These are phyloP conservation scores for Mucor plumbeus DNA, from an alignment of 371 early-diverging fungal genomes.

Conservation along the genomic window DNA sequence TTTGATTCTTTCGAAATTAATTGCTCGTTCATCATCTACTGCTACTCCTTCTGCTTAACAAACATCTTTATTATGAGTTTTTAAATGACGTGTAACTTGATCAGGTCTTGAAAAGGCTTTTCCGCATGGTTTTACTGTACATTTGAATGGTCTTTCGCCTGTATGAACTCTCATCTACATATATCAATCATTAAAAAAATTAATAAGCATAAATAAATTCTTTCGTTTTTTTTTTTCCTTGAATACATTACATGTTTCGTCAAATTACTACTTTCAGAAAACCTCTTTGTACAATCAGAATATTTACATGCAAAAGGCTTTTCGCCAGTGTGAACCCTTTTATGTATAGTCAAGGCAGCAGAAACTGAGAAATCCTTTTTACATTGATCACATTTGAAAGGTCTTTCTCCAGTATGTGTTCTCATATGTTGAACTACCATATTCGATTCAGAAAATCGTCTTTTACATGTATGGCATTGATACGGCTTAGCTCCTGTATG, in stretches of 20 bases:
- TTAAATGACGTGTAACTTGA: conserved; percentile 63
- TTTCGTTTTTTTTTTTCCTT: not conserved
- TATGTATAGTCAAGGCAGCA: conserved; percentile 74
- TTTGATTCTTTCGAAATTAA: conserved; percentile 49
- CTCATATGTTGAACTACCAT: conserved; percentile 85
- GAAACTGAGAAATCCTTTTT: conserved; percentile 76
- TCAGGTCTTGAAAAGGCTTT: conserved; percentile 77
- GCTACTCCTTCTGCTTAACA: conserved; percentile 5
- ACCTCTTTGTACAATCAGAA: conserved; percentile 73
- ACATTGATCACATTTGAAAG: conserved; percentile 81
- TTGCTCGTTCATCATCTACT: conserved; percentile 39
- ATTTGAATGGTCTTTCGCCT: conserved; percentile 72
- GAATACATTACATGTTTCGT: conserved; percentile 70
- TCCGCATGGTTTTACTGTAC: conserved; percentile 64
- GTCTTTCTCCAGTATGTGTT: conserved; percentile 79
- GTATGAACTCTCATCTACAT: conserved; percentile 68
- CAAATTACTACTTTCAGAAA: conserved; percentile 79
- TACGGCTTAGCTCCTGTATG: conserved; percentile 89
- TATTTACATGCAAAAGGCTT: conserved; percentile 79
- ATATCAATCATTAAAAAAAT: not conserved
- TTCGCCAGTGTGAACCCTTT: conserved; percentile 73
- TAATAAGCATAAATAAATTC: not conserved
- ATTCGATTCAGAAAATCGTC: conserved; percentile 82
- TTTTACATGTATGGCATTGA: conserved; percentile 76
- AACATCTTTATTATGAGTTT: conserved; percentile 35